Evolutionary conservation across 148 eudicot genomes (phyloP), one percentile per base, ranked within the genome.

Genomic region (Spergularia bocconei): DNA sequence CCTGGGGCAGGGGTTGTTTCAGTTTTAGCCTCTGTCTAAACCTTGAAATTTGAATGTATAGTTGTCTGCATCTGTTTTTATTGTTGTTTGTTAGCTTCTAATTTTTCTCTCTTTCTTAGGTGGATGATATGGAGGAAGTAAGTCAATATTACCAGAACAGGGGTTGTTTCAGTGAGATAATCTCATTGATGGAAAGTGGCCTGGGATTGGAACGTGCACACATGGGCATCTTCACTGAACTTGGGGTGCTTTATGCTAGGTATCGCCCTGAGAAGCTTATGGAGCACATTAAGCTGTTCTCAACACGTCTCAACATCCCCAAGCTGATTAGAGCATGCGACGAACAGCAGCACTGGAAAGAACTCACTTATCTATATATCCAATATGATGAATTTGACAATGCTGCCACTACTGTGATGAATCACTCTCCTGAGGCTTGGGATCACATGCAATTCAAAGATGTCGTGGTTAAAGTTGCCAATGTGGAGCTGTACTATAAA

Each of bases 401-500:
- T 82, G 98, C 97, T 81, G 98, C 97, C n/a, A 83, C 96, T 5
- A 94, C 98, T 68, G 91, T 94, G 39, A 94, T 94, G 98, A 94
- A 94, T 82, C 98, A 94, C 83, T 94, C 98, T 60, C 96, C 98
- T 59, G 97, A 92, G 80, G 98, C 98, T 29, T 95, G 98, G 98
- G 98, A 95, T 75, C 98, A 95, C 80, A 95, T 95, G 98, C 98
- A 95, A 76, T 95, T 95, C 80, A 95, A 95, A 81, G 98, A 95
- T 82, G 88, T 95, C 38, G 80, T 85, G 38, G 98, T 86, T 64
- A 95, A 95, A 88, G 98, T 95, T 82, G 98, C 98, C 54, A 95
- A 92, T 72, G 98, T 95, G 75, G 98, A 95, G 85, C 91, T 95
- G 12, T 95, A 95, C 76, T 95, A 95, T 80, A 95, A 95, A 79